These are phyloP conservation scores for Camelina laxa DNA, from an alignment of 345 rosid genomes.

Conservation along the genomic window DNA sequence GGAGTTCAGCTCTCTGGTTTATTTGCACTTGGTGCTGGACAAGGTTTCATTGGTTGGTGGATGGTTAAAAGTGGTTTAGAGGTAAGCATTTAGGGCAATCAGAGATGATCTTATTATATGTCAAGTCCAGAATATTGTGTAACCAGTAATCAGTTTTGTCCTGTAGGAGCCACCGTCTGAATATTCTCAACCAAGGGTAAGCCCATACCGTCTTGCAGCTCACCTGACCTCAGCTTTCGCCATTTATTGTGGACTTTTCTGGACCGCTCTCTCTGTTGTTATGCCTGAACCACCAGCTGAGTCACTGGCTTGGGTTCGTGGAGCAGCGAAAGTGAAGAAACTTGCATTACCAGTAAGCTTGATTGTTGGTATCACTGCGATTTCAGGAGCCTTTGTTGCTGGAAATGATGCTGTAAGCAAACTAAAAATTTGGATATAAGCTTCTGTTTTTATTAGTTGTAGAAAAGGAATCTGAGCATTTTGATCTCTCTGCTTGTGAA, in stretches of 20 bases:
- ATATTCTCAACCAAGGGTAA: constrained; percentile 84
- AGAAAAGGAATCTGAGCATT: not conserved
- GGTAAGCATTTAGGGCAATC: constrained; percentile 48
- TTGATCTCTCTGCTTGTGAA: constrained; percentile 17
- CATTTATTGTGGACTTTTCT: constrained; percentile 85
- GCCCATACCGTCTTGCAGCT: constrained; percentile 94
- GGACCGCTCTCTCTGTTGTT: constrained; percentile 92
- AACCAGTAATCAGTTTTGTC: constrained; percentile 30
- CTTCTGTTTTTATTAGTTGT: not conserved
- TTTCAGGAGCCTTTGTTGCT: constrained; percentile 96
- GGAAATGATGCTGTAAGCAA: constrained; percentile 92
- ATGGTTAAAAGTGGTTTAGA: constrained; percentile 99
- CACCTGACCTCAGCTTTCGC: constrained; percentile 95
- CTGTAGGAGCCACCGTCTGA: constrained; percentile 88
- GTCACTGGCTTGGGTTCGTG: constrained; percentile 77
- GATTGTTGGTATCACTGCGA: constrained; percentile 81
- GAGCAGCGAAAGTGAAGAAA: constrained; percentile 86
- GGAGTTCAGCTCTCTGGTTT: constrained; percentile 79
- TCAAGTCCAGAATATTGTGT: constrained; percentile 13
- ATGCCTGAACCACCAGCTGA: constrained; percentile 98
- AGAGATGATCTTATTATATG: not conserved
- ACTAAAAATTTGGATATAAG: not conserved
- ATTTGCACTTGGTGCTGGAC: constrained; percentile 96
- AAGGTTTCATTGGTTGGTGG: constrained; percentile 99
- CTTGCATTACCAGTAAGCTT: constrained; percentile 82